Conservation (phyloP, 495 filamentous ascomycete genomes). For the Pseudotulostoma volvatum region DNA sequence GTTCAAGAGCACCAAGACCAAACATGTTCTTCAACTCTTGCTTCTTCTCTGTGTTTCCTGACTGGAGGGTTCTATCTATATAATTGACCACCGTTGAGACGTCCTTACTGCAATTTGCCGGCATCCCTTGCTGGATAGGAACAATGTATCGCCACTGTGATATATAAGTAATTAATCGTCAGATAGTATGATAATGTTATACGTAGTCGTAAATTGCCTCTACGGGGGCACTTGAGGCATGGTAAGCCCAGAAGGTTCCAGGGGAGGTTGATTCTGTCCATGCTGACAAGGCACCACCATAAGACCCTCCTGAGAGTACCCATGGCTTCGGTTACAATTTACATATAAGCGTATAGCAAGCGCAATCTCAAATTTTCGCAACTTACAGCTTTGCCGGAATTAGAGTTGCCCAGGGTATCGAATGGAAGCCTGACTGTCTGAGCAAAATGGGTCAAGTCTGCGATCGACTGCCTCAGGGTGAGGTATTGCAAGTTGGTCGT, state of each 20-base stretch:
- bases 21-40: constrained; percentile 41
- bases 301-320: constrained; percentile 48
- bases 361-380: not conserved
- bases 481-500: constrained; percentile 42
- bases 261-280: constrained; percentile 44
- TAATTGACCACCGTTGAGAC: constrained; percentile 38
- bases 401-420: constrained; percentile 34
- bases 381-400: constrained; percentile 32
- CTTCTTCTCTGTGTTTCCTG: constrained; percentile 28
- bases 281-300: constrained; percentile 44
- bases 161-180: not conserved
- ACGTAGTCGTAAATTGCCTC: constrained; percentile 43
- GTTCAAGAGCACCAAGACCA: constrained; percentile 33
- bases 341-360: not conserved
- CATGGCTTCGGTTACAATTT: constrained; percentile 31
- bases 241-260: constrained; percentile 53
- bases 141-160: constrained; percentile 44
- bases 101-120: constrained; percentile 47
- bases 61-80: constrained; percentile 31
- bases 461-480: constrained; percentile 45
- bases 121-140: constrained; percentile 44
- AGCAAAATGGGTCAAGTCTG: constrained; percentile 47
- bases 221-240: constrained; percentile 45
- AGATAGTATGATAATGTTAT: constrained; percentile 1
- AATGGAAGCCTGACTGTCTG: constrained; percentile 41